Conservation (phyloP, 2,329 filamentous ascomycete genomes). For the Hymenoscyphus albidus region DNA sequence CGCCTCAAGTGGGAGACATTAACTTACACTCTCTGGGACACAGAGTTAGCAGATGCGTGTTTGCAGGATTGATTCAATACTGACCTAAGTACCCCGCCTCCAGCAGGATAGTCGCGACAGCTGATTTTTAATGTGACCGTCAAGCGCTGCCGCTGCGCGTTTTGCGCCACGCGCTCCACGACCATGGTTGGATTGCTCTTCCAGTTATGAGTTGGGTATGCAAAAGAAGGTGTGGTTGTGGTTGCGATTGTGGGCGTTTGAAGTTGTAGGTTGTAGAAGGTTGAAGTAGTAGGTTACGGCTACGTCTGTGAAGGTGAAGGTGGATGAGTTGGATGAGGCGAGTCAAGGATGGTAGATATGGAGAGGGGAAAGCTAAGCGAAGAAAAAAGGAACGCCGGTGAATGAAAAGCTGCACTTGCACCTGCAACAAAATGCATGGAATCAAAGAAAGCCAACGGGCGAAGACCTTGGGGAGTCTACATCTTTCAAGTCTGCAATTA, state of each 20-base stretch:
- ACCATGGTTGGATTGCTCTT: background rate
- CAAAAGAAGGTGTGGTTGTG: background rate
- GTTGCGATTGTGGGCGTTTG: background rate
- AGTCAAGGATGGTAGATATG: no score
- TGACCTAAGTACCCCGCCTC: slow-evolving; percentile 78
- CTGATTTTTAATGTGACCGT: slow-evolving; percentile 33
- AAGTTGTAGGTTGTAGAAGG: background rate
- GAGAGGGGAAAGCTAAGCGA: background rate
- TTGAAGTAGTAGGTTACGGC: background rate
- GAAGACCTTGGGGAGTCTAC: background rate
- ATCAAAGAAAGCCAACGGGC: background rate
- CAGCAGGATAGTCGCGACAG: slow-evolving; percentile 62
- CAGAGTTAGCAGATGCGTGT: background rate
- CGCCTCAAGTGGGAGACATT: background rate
- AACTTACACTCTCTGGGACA: background rate
- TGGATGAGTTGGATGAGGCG: no score
- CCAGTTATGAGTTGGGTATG: background rate
- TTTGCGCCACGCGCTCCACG: background rate
- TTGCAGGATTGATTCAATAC: slow-evolving; percentile 31
- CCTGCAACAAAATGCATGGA: background rate
- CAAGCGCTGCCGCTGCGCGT: slow-evolving; percentile 29
- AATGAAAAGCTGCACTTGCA: no score
- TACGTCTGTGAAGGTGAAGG: background rate
- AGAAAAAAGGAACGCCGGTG: background rate
- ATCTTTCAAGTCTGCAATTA: background rate